Evolutionary conservation across 441 rosid species (phyloP).

Genomic region (Aleurites moluccanus): DNA sequence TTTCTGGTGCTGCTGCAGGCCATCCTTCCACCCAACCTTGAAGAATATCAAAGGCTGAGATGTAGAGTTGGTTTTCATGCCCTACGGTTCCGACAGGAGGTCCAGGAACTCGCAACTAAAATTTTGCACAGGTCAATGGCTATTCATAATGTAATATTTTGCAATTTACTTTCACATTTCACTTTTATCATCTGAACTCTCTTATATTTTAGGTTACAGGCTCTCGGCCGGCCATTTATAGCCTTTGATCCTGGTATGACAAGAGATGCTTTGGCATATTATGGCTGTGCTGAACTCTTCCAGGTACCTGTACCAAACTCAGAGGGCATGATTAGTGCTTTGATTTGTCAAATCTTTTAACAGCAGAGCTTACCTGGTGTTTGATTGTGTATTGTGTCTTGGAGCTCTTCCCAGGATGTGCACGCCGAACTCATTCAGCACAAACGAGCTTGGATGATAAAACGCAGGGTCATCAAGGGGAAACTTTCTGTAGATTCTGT

Average conservation of each 20-base stretch:
- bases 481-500: slow-evolving; percentile 67
- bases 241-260: slow-evolving; percentile 98
- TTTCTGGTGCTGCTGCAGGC: slow-evolving; percentile 51
- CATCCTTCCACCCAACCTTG: slow-evolving; percentile 69
- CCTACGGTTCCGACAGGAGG: slow-evolving; percentile 76
- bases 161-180: not conserved
- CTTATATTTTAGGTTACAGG: slow-evolving; percentile 52
- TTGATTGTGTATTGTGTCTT: slow-evolving; percentile 41
- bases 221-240: slow-evolving; percentile 84
- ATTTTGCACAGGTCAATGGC: slow-evolving; percentile 63
- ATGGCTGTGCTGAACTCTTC: slow-evolving; percentile 98
- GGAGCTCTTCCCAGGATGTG: slow-evolving; percentile 80
- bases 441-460: slow-evolving; percentile 89
- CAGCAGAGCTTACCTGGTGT: slow-evolving; percentile 25
- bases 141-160: not conserved
- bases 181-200: slow-evolving; percentile 9
- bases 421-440: slow-evolving; percentile 96
- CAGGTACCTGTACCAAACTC: slow-evolving; percentile 67
- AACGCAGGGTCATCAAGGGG: slow-evolving; percentile 79
- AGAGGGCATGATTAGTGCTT: slow-evolving; percentile 25
- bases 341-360: slow-evolving; percentile 21
- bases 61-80: slow-evolving; percentile 94
- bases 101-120: slow-evolving; percentile 82
- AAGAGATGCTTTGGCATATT: slow-evolving; percentile 93
- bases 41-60: slow-evolving; percentile 91